phyloP scores from a whole-genome alignment of 176 grass and related monocot genomes.

The Tillandsia fasciculata region DNA sequence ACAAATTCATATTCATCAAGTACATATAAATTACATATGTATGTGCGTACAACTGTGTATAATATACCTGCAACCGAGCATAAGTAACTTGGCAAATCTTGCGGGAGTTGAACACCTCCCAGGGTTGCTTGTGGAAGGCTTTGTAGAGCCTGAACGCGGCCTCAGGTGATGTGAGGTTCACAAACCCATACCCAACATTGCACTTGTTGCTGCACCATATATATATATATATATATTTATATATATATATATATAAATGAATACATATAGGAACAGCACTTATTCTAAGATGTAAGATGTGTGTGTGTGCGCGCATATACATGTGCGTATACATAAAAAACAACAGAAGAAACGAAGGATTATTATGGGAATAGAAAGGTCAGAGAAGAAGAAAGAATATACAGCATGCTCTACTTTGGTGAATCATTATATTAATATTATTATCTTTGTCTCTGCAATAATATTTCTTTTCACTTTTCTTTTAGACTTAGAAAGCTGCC shows the following conservation, averaged over 20 bases:
- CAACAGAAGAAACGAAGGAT: neutral
- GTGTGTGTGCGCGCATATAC: too few species aligned
- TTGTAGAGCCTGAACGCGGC: conserved; percentile 80
- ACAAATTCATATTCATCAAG: neutral
- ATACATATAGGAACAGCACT: too few species aligned
- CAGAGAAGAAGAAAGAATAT: neutral
- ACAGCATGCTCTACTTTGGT: neutral
- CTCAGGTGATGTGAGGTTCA: conserved; percentile 91
- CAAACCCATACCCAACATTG: conserved; percentile 96
- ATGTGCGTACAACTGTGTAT: neutral
- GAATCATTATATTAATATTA: neutral
- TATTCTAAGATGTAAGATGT: too few species aligned
- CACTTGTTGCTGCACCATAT: conserved; percentile 82
- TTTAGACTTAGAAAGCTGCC: conserved; percentile 1
- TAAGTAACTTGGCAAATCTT: conserved; percentile 99
- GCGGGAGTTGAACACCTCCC: conserved; percentile 96
- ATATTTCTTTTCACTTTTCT: neutral
- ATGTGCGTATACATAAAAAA: neutral
- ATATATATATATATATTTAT: too few species aligned
- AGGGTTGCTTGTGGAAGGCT: conserved; percentile 88
- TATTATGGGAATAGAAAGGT: neutral
- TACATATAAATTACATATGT: too few species aligned
- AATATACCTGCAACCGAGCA: conserved; percentile 73
- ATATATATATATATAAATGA: too few species aligned
- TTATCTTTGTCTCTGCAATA: neutral